Conservation (phyloP, 2,329 filamentous ascomycete species). For the Verruconis gallopava region DNA sequence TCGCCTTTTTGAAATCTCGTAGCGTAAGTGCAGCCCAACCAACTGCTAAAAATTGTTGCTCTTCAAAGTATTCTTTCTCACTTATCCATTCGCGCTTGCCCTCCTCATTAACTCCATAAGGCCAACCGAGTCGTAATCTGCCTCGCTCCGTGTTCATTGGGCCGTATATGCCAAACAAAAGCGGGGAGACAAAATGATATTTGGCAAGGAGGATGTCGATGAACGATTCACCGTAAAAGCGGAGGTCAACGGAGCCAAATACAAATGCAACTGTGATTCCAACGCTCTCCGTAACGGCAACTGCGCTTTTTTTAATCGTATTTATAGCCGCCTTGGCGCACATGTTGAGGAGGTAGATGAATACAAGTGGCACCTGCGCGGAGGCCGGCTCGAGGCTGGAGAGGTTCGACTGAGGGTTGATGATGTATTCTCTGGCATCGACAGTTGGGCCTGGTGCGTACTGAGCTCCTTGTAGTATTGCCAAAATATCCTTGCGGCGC, state of each 20-base stretch:
- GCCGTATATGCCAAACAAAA: constrained; percentile 72
- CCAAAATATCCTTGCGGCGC: constrained; percentile 31
- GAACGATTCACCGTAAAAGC: constrained; percentile 41
- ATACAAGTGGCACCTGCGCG: constrained; percentile 47
- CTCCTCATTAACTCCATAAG: neutral
- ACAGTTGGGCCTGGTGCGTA: constrained; percentile 15
- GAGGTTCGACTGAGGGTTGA: constrained; percentile 6
- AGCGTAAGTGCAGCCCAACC: constrained; percentile 76
- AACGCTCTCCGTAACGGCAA: constrained; percentile 31
- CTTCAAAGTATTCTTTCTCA: constrained; percentile 63
- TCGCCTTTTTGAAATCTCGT: constrained; percentile 63
- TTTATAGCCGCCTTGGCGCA: constrained; percentile 60
- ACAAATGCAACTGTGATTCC: constrained; percentile 65
- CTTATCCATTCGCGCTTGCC: constrained; percentile 25
- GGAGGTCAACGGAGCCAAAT: constrained; percentile 22
- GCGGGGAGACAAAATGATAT: constrained; percentile 65
- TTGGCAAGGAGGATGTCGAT: constrained; percentile 83
- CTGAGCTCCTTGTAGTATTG: constrained; percentile 33
- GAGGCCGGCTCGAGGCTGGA: constrained; percentile 18
- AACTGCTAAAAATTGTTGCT: constrained; percentile 71
- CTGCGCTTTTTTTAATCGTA: constrained; percentile 35
- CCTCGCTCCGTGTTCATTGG: constrained; percentile 60
- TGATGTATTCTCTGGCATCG: constrained; percentile 13
- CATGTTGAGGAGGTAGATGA: constrained; percentile 65
- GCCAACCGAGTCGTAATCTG: constrained; percentile 58